A percentile compares a stretch with the other conserved stretches of the same genome.
Conservation (phyloP, 1,284 basidiomycete species). For the Flammula alnicola region DNA sequence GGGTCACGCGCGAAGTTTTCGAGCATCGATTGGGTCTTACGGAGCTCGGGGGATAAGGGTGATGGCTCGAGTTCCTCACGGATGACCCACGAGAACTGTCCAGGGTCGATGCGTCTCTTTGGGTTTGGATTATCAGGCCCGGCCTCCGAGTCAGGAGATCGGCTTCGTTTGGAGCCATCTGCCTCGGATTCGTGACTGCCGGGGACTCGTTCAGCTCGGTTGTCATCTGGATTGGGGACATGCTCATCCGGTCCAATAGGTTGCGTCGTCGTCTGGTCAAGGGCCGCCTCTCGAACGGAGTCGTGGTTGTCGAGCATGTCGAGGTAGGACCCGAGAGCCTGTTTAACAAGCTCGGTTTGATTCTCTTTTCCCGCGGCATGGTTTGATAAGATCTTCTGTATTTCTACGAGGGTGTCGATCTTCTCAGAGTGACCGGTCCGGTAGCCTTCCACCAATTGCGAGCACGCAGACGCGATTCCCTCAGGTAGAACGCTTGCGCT, state of each 20-base stretch:
- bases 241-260: not conserved
- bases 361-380: constrained; percentile 2
- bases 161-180: not conserved
- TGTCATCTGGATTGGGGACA: too few species aligned
- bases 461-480: not conserved
- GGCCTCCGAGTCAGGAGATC: constrained; percentile 6
- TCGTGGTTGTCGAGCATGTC: constrained; percentile 15
- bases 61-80: constrained; percentile 8
- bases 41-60: constrained; percentile 12
- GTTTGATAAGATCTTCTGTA: not conserved
- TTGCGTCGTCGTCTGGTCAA: not conserved
- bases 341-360: not conserved
- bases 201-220: not conserved
- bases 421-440: not conserved
- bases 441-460: not conserved
- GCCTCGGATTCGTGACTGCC: not conserved
- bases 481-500: too few species aligned
- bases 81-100: constrained; percentile 15
- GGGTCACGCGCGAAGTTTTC: constrained; percentile 18
- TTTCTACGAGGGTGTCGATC: not conserved
- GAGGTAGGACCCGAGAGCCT: constrained; percentile 16
- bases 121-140: not conserved
- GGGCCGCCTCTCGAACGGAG: not conserved
- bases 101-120: not conserved
- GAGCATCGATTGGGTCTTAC: constrained; percentile 18